phyloP scores from a whole-genome alignment of 148 eudicot genomes.

The Simmondsia chinensis region DNA sequence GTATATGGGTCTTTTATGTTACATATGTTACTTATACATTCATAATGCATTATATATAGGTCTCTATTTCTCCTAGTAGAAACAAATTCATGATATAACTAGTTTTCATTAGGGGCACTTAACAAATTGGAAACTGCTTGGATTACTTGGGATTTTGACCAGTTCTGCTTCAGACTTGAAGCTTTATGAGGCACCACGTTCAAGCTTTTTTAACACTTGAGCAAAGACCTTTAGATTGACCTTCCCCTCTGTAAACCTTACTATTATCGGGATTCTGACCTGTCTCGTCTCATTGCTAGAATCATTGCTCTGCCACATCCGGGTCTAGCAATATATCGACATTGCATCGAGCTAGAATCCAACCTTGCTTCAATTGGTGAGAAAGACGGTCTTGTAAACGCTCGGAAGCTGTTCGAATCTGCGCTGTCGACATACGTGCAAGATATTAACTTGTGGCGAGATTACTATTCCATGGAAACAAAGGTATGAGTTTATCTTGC shows the following conservation, averaged over 20 bases:
- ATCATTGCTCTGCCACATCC: conserved; percentile 65
- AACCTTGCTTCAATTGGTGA: conserved; percentile 49
- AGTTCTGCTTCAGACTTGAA: too few relatives aligned
- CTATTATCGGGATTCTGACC: background rate
- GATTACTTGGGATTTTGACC: too few relatives aligned
- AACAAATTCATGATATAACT: too few relatives aligned
- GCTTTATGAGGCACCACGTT: too few relatives aligned
- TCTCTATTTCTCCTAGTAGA: too few relatives aligned
- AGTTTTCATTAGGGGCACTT: too few relatives aligned
- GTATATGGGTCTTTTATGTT: too few relatives aligned
- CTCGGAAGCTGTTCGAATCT: conserved; percentile 54
- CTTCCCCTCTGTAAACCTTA: background rate
- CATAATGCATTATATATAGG: too few relatives aligned
- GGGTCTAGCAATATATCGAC: conserved; percentile 45
- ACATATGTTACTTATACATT: too few relatives aligned
- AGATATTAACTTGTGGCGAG: conserved; percentile 65
- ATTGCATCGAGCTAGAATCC: conserved; percentile 61
- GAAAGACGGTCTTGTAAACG: conserved; percentile 36
- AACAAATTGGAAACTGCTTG: too few relatives aligned
- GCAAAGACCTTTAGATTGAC: background rate
- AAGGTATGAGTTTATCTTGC: conserved; percentile 28
- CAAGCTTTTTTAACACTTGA: too few relatives aligned
- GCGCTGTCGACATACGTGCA: conserved; percentile 58
- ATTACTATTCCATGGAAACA: conserved; percentile 54
- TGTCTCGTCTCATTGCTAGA: conserved; percentile 22